Percentiles rank a stretch among this genome's conserved stretches.
Conservation (phyloP, 2,329 filamentous ascomycete genomes). For the Scedosporium boydii region DNA sequence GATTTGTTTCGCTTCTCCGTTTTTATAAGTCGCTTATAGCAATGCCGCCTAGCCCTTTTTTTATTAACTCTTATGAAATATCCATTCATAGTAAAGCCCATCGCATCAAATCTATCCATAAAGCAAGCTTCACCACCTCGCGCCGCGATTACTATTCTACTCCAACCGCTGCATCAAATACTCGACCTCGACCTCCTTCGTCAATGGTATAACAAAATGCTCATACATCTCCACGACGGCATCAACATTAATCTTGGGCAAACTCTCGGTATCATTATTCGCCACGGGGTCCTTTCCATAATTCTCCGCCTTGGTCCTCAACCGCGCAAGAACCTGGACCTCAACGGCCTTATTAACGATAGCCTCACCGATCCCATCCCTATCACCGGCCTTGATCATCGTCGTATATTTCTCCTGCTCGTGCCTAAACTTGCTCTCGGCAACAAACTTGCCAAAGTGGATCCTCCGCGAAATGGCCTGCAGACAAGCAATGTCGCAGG, state of each 20-base stretch:
- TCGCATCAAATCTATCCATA: too few relatives aligned
- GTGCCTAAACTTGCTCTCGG: conserved; percentile 85
- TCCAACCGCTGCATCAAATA: conserved; percentile 91
- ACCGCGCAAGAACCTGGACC: conserved; percentile 77
- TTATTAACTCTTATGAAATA: too few relatives aligned
- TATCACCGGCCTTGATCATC: conserved; percentile 73
- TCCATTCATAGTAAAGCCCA: too few relatives aligned
- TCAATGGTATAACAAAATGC: conserved; percentile 89
- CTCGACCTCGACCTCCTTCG: conserved; percentile 97
- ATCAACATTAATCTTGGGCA: conserved; percentile 80
- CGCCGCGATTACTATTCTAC: conserved; percentile 12
- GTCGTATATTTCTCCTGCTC: conserved; percentile 72
- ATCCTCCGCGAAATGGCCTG: conserved; percentile 86
- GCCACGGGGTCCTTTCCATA: conserved; percentile 84
- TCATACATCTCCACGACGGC: conserved; percentile 85
- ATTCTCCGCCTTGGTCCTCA: conserved; percentile 81
- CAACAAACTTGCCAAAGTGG: conserved; percentile 98
- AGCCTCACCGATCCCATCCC: conserved; percentile 72
- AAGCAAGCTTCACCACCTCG: background rate
- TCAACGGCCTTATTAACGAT: conserved; percentile 89
- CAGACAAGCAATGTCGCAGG: conserved; percentile 80
- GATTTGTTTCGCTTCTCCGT: too few relatives aligned
- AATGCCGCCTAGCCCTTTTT: too few relatives aligned
- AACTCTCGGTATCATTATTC: conserved; percentile 39
- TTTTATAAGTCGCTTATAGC: too few relatives aligned